A percentile compares a stretch with the other conserved stretches of the same genome.
These are phyloP conservation scores for Saturnispora halmiae DNA, from an alignment of 805 yeast species.

Conservation along the genomic window DNA sequence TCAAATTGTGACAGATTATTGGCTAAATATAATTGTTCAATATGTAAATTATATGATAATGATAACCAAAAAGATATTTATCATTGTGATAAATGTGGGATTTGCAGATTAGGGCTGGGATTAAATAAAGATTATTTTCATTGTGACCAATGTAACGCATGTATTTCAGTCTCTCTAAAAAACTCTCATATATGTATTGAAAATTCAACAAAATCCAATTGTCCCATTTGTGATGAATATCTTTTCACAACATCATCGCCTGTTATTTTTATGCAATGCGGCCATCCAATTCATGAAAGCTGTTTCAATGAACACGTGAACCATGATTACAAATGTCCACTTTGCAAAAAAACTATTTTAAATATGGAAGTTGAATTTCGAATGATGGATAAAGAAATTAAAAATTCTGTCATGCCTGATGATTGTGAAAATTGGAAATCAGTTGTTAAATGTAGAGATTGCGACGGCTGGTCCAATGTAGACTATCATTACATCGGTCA, in stretches of 20 bases:
- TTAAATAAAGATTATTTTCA: constrained; percentile 85
- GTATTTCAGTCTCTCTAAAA: constrained; percentile 70
- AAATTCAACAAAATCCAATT: constrained; percentile 80
- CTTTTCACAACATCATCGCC: constrained; percentile 75
- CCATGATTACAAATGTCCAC: constrained; percentile 84
- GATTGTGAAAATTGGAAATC: constrained; percentile 74
- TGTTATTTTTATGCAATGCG: constrained; percentile 88
- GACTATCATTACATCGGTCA: constrained; percentile 78
- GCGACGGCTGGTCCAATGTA: constrained; percentile 71
- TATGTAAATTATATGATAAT: constrained; percentile 76
- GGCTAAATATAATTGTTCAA: constrained; percentile 68
- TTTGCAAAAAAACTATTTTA: constrained; percentile 74
- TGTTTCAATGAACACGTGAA: constrained; percentile 79
- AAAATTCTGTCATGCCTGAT: constrained; percentile 65
- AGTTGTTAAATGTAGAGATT: constrained; percentile 74
- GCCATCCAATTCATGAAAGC: constrained; percentile 83
- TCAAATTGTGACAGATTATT: constrained; percentile 55
- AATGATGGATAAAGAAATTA: constrained; percentile 75
- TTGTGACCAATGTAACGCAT: constrained; percentile 82
- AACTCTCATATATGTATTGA: constrained; percentile 78
- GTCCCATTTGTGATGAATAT: constrained; percentile 89
- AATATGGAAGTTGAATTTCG: constrained; percentile 87
- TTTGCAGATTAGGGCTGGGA: constrained; percentile 85
- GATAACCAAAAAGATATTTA: constrained; percentile 72
- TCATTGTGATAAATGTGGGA: constrained; percentile 89